Evolutionary conservation across 352 stramenopile genomes (phyloP).

Genomic region (Pythium utonaiense): DNA sequence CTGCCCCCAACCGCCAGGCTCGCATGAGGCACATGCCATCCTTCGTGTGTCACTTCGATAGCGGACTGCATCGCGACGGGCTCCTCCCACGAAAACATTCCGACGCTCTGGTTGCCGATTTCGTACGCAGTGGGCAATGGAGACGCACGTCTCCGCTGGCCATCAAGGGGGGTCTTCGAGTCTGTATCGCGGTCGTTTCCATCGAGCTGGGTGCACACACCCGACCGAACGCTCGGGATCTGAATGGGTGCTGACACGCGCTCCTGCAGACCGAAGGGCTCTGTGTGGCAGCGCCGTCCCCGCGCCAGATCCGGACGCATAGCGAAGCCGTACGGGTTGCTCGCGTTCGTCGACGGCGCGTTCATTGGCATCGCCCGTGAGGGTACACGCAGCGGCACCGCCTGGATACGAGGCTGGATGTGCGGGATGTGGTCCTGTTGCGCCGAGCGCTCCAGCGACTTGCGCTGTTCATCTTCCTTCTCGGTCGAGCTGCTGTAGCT

Average conservation of each 20-base stretch:
- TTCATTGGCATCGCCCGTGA: neutral
- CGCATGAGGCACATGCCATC: slow-evolving; percentile 3
- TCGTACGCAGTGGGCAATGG: neutral
- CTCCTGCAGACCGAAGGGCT: slow-evolving; percentile 33
- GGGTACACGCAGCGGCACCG: slow-evolving; percentile 9
- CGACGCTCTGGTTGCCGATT: slow-evolving; percentile 18
- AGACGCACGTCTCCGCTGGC: no score
- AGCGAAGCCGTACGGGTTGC: slow-evolving; percentile 30
- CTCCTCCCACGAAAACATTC: slow-evolving; percentile 65
- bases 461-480: slow-evolving; percentile 22
- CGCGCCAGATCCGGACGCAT: slow-evolving; percentile 22
- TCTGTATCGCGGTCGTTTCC: slow-evolving; percentile 1
- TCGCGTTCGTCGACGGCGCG: neutral
- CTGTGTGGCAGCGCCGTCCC: slow-evolving; percentile 30
- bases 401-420: slow-evolving; percentile 1
- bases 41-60: slow-evolving; percentile 17
- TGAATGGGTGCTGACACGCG: slow-evolving; percentile 57
- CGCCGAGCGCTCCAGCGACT: slow-evolving; percentile 15
- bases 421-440: neutral
- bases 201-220: slow-evolving; percentile 12
- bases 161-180: neutral
- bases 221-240: slow-evolving; percentile 35
- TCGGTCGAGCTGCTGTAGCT: slow-evolving; percentile 30
- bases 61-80: slow-evolving; percentile 53
- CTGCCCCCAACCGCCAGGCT: no score